Percentiles rank a stretch among this genome's conserved stretches.
Evolutionary conservation across 495 filamentous ascomycete species (phyloP).

Genomic region (Diplogelasinospora grovesii): DNA sequence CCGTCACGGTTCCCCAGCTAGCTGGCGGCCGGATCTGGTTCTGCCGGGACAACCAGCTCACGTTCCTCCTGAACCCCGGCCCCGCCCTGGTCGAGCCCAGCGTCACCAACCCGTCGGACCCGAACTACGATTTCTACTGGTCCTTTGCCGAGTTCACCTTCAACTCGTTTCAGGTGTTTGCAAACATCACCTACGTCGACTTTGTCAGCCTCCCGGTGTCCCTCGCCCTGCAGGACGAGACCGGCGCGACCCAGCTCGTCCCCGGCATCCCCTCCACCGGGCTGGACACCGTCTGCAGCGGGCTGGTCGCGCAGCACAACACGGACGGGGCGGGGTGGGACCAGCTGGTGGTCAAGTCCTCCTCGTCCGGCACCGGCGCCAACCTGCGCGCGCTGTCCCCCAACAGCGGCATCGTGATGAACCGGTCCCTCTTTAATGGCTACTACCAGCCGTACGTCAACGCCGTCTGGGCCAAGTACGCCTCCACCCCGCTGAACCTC

Average conservation of each 20-base stretch:
- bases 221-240: conserved; percentile 49
- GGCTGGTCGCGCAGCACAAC: conserved; percentile 45
- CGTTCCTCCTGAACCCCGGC: conserved; percentile 63
- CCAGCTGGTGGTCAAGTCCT: conserved; percentile 47
- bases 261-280: conserved; percentile 51
- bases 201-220: conserved; percentile 63
- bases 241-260: conserved; percentile 45
- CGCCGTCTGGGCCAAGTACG: conserved; percentile 58
- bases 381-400: conserved; percentile 60
- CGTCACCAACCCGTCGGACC: conserved; percentile 57
- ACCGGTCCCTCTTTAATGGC: conserved; percentile 39
- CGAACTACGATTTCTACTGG: conserved; percentile 60
- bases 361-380: conserved; percentile 17
- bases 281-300: conserved; percentile 48
- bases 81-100: conserved; percentile 66
- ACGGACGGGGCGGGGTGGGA: conserved; percentile 57
- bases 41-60: conserved; percentile 51
- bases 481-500: conserved; percentile 42
- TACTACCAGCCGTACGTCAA: conserved; percentile 62
- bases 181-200: conserved; percentile 71
- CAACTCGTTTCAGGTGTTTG: conserved; percentile 60
- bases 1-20: conserved; percentile 59
- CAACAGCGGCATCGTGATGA: conserved; percentile 51
- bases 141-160: conserved; percentile 71
- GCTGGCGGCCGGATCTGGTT: conserved; percentile 69